Conservation (phyloP, 1,139 yeast species). For the Debaryomyces udenii region DNA sequence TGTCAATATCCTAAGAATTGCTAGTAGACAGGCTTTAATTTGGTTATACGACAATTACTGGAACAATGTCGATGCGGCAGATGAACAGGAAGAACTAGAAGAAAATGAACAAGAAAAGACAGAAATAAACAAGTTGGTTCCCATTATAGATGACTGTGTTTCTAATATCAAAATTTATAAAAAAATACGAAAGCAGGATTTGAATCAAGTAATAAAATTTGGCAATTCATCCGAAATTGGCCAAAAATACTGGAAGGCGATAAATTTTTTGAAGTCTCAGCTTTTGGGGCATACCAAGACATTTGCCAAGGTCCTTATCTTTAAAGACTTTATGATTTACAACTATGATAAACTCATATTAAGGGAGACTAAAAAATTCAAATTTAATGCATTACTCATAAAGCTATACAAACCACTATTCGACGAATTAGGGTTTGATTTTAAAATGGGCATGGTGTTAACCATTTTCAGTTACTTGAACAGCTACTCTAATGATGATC, state of each 20-base stretch:
- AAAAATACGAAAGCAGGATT: constrained; percentile 49
- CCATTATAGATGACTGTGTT: constrained; percentile 8
- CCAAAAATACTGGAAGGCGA: constrained; percentile 41
- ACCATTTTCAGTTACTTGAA: constrained; percentile 21
- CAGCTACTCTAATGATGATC: constrained; percentile 16
- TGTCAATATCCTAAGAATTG: constrained; percentile 61
- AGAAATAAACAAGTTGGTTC: constrained; percentile 3
- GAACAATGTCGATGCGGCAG: constrained; percentile 43
- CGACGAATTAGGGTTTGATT: constrained; percentile 30
- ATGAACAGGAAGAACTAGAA: constrained; percentile 24
- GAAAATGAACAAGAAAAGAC: constrained; percentile 12
- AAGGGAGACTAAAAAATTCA: constrained; percentile 20
- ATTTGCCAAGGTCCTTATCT: constrained; percentile 23
- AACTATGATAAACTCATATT: constrained; percentile 22
- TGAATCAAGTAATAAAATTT: constrained; percentile 36
- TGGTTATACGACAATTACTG: constrained; percentile 85
- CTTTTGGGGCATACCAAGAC: constrained; percentile 10
- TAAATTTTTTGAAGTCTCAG: constrained; percentile 12
- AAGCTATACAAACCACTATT: constrained; percentile 39
- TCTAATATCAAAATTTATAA: constrained; percentile 34
- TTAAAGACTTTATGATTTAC: constrained; percentile 32
- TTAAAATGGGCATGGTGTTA: constrained; percentile 21
- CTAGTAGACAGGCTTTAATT: constrained; percentile 59
- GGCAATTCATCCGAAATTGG: constrained; percentile 45
- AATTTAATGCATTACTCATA: constrained; percentile 31